Conservation (phyloP, 345 rosid species). For the Eucalyptus polybractea region DNA sequence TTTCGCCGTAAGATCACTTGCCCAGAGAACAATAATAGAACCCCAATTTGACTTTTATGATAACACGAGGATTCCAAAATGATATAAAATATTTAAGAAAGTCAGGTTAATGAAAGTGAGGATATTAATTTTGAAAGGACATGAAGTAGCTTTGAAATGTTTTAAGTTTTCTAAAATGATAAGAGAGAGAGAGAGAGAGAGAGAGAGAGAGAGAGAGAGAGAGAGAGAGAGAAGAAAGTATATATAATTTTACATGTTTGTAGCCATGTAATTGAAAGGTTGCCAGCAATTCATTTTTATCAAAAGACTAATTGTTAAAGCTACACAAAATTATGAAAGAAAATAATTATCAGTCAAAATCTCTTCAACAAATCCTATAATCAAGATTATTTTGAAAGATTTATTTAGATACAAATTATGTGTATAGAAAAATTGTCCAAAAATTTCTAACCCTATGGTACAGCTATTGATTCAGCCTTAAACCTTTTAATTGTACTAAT, state of each 20-base stretch:
- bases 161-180: background rate
- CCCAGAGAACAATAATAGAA: background rate
- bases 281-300: background rate
- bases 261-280: background rate
- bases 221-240: too few relatives aligned
- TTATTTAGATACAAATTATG: background rate
- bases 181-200: too few relatives aligned
- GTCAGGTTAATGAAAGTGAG: background rate
- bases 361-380: background rate
- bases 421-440: too few relatives aligned
- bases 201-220: too few relatives aligned
- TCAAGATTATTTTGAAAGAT: background rate
- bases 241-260: background rate
- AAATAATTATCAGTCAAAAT: background rate
- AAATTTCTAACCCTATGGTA: too few relatives aligned
- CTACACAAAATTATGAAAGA: background rate
- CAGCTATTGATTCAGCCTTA: fast-evolving
- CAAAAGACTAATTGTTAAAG: background rate
- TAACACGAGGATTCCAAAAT: background rate
- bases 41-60: background rate
- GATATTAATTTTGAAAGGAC: background rate
- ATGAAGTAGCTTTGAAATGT: background rate
- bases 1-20: background rate
- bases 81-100: background rate
- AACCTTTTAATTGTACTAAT: too few relatives aligned